phyloP scores from a whole-genome alignment of 2,329 filamentous ascomycete species.

The Leptoxyphium fumago region DNA sequence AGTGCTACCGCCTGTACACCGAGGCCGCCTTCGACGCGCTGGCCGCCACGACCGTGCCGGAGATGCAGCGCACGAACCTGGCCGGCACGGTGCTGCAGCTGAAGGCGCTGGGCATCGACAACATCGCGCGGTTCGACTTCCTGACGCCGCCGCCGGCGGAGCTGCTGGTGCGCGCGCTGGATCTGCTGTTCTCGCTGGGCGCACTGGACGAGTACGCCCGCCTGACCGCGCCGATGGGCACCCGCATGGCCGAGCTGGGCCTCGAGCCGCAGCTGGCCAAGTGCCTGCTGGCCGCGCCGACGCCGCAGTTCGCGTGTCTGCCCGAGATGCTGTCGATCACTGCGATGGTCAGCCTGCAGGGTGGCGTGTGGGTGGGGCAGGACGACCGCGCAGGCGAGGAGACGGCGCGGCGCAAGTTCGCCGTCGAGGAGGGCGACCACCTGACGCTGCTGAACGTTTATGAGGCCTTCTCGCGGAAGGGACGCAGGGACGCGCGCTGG shows the following conservation, averaged over 20 bases:
- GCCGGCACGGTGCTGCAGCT: conserved; percentile 80
- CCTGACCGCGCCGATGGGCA: conserved; percentile 74
- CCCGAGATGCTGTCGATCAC: conserved; percentile 82
- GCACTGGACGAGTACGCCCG: conserved; percentile 82
- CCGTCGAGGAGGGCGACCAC: conserved; percentile 86
- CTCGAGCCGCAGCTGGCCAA: conserved; percentile 95
- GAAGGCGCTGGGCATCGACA: conserved; percentile 89
- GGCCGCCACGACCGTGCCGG: conserved; percentile 61
- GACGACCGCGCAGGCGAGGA: conserved; percentile 65
- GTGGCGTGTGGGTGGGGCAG: conserved; percentile 68
- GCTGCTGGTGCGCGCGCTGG: conserved; percentile 70
- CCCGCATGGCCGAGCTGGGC: conserved; percentile 82
- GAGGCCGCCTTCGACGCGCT: conserved; percentile 55
- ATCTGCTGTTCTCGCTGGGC: conserved; percentile 74
- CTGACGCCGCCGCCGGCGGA: conserved; percentile 73
- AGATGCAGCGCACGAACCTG: conserved; percentile 84
- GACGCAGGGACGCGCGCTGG: conserved; percentile 71
- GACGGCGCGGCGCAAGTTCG: conserved; percentile 63
- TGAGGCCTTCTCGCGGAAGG: conserved; percentile 69
- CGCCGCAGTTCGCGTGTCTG: conserved; percentile 53
- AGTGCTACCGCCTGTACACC: conserved; percentile 87
- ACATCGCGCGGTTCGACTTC: conserved; percentile 81
- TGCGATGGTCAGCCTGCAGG: conserved; percentile 81
- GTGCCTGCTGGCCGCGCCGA: conserved; percentile 62
- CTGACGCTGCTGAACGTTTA: conserved; percentile 89